Percentiles rank a stretch among this genome's conserved stretches.
Evolutionary conservation across 2,329 filamentous ascomycete species (phyloP).

Genomic region (Colletotrichum horii): DNA sequence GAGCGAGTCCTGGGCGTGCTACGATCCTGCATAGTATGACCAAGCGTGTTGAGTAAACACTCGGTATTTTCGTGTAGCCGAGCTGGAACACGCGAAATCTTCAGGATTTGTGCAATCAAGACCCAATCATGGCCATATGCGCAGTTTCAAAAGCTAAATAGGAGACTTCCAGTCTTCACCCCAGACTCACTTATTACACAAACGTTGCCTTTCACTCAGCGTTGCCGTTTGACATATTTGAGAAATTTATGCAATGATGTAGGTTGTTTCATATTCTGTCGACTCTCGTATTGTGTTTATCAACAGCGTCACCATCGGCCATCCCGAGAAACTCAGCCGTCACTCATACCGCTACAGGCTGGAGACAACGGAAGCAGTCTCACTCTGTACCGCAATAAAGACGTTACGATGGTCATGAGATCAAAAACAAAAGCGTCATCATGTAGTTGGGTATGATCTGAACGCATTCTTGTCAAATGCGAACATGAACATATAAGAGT

Average conservation of each 20-base stretch:
- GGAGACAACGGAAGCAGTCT: background rate
- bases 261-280: background rate
- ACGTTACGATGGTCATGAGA: background rate
- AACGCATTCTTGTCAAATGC: background rate
- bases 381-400: background rate
- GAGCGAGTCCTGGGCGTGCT: background rate
- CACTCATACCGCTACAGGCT: background rate
- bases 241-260: background rate
- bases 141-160: background rate
- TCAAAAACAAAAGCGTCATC: background rate
- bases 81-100: rapidly evolving
- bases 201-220: background rate
- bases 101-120: rapidly evolving
- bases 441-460: background rate
- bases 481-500: background rate
- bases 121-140: rapidly evolving
- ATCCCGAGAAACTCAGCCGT: background rate
- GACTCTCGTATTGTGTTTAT: background rate
- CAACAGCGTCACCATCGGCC: background rate
- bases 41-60: background rate
- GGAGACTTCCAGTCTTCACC: rapidly evolving
- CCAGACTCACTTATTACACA: background rate
- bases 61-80: background rate
- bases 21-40: background rate
- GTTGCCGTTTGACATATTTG: rapidly evolving